Evolutionary conservation across 495 filamentous ascomycete genomes (phyloP).

Genomic region (Aspergillus haitiensis): DNA sequence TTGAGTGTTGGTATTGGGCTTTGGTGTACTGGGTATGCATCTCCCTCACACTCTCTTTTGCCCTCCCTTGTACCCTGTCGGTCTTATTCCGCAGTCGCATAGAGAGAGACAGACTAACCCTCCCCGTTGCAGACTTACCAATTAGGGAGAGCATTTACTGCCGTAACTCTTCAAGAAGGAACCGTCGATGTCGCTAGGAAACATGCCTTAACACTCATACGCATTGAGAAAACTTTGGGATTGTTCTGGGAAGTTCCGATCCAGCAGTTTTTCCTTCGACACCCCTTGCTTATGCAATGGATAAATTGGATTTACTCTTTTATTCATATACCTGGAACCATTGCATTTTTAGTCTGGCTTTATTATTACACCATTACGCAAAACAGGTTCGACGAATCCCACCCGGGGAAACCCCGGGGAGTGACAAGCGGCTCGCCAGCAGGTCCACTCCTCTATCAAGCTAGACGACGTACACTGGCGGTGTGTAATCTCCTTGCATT

Average conservation of each 20-base stretch:
- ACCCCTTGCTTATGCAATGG: slow-evolving; percentile 45
- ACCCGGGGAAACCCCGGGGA: slow-evolving; percentile 37
- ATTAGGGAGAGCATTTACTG: slow-evolving; percentile 61
- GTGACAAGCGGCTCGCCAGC: slow-evolving; percentile 41
- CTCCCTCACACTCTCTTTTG: background rate
- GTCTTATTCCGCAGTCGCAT: background rate
- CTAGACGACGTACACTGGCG: slow-evolving; percentile 66
- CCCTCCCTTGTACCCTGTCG: background rate
- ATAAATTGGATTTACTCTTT: slow-evolving; percentile 73
- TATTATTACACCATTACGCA: slow-evolving; percentile 64
- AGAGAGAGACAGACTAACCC: slow-evolving; percentile 3
- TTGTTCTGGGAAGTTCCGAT: slow-evolving; percentile 58
- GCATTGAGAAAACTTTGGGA: slow-evolving; percentile 52
- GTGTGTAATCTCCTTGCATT: slow-evolving; percentile 77
- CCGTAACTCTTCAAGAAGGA: slow-evolving; percentile 56
- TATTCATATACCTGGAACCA: slow-evolving; percentile 80
- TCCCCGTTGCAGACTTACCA: slow-evolving; percentile 53
- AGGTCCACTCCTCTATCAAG: slow-evolving; percentile 56
- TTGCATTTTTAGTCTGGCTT: slow-evolving; percentile 65
- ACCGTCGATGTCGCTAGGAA: slow-evolving; percentile 57
- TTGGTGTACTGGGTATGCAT: slow-evolving; percentile 59
- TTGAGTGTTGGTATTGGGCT: slow-evolving; percentile 82
- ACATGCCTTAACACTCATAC: slow-evolving; percentile 59
- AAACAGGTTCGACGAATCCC: slow-evolving; percentile 41
- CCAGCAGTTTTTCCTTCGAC: slow-evolving; percentile 55